Evolutionary conservation across 306 rosid genomes (phyloP).

Genomic region (Purshia tridentata): DNA sequence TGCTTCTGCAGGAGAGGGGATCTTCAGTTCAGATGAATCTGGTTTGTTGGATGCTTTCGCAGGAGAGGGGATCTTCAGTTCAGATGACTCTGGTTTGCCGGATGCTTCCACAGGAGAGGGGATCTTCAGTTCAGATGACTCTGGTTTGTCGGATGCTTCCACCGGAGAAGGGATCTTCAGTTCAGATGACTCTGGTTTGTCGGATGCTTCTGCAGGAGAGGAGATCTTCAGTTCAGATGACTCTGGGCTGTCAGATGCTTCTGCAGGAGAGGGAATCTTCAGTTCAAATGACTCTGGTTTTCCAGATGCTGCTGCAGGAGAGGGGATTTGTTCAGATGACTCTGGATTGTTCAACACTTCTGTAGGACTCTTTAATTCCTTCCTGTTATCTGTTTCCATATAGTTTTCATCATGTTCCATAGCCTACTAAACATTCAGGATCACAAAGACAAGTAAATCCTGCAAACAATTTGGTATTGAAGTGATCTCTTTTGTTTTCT

Average conservation of each 20-base stretch:
- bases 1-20: conserved; percentile 22
- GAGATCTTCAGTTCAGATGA: background rate
- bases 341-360: conserved; percentile 14
- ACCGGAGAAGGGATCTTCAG: background rate
- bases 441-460: conserved; percentile 12
- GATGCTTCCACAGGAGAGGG: conserved; percentile 7
- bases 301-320: background rate
- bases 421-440: conserved; percentile 3
- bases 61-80: conserved; percentile 9
- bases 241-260: conserved; percentile 6
- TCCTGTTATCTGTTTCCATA: conserved; percentile 21
- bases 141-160: background rate
- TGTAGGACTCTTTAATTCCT: conserved; percentile 27
- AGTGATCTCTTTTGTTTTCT: background rate
- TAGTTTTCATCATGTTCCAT: conserved; percentile 43
- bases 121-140: background rate
- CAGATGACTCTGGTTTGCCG: background rate
- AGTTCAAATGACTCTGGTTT: conserved; percentile 12
- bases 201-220: background rate
- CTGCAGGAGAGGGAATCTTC: conserved; percentile 9
- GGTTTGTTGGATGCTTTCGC: conserved; percentile 18
- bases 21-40: background rate
- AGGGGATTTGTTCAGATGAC: background rate
- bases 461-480: conserved; percentile 17
- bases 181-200: background rate